Evolutionary conservation across 805 yeast genomes (phyloP).

Genomic region (Candida koratica): DNA sequence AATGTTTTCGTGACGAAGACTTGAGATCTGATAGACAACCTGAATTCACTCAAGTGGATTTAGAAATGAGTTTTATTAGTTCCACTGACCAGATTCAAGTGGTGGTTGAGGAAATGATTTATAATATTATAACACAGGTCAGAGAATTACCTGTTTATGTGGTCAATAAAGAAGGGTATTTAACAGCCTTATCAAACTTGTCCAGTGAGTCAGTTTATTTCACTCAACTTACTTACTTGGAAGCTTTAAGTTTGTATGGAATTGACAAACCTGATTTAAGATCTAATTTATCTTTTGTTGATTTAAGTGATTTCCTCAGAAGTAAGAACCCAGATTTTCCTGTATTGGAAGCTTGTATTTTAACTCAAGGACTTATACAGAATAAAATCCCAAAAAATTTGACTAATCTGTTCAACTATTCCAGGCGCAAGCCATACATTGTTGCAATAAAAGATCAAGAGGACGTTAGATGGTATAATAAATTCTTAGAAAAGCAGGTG

Average conservation of each 20-base stretch:
- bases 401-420: conserved; percentile 43
- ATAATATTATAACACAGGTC: conserved; percentile 51
- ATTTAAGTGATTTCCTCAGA: conserved; percentile 41
- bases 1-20: conserved; percentile 95
- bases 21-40: conserved; percentile 94
- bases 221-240: conserved; percentile 54
- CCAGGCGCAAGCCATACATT: conserved; percentile 55
- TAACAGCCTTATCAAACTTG: conserved; percentile 18
- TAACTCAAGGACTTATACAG: conserved; percentile 44
- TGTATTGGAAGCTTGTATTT: conserved; percentile 68
- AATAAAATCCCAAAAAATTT: conserved; percentile 36
- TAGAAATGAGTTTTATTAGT: conserved; percentile 84
- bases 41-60: conserved; percentile 94
- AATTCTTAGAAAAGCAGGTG: conserved; percentile 29
- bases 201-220: conserved; percentile 17
- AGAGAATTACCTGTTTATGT: conserved; percentile 37
- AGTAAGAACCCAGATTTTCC: conserved; percentile 46
- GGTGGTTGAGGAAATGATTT: conserved; percentile 57
- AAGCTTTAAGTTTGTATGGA: conserved; percentile 73
- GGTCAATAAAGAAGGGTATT: conserved; percentile 27
- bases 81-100: conserved; percentile 60
- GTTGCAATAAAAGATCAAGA: conserved; percentile 45
- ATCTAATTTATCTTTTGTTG: conserved; percentile 48
- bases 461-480: conserved; percentile 45
- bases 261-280: conserved; percentile 94